Base-by-base conservation (phyloP, 257 asterid genomes). In the Handroanthus guayacan region DNA sequence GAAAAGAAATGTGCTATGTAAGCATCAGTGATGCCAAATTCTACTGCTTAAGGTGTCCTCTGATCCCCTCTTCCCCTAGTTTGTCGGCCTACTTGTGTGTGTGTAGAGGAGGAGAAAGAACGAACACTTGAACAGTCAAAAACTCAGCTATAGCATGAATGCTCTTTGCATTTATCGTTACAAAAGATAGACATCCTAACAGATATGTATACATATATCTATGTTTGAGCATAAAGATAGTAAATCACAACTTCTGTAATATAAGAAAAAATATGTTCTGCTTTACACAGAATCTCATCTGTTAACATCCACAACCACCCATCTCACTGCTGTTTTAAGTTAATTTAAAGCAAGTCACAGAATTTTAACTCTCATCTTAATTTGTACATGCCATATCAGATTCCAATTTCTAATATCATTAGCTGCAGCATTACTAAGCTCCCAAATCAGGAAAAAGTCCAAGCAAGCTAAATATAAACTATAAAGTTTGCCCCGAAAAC, bases 1-100 rank as follows among this genome's bases (percentile, higher is more conserved):
- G 54, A 69, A 41, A 77, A 67, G 12, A 36, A 69, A 63, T 50
- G 38, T 67, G 44, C 50, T 12, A 66, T 41, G 43, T 60, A 56
- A 20, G 38, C 34, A 69, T 48, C 65, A 45, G 44, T 18, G 39
- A 58, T 3, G 62, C 17, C 12, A 48, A 38, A 62, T n/a, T 16
- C 6, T 57, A 20, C 3, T 2, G 44, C 64, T 10, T 20, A n/a
- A 48, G 62, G 50, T 18, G 34, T 61, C n/a, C 10, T 3, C 8
- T 25, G 2, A 1, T 44, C 36, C 50, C 13, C 10, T 3, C n/a
- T 52, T 20, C 13, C n/a, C 14, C 4, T 47, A 2, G 50, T 44
- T 3, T 44, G 50, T 51, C 17, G 2, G 12, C 20, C 58, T 36
- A 34, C 13, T 36, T 50, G 74, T 4, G 44, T 14, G 38, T 34